These are phyloP conservation scores for Crithidia bombi DNA, from an alignment of 208 protist genomes.

Conservation along the genomic window DNA sequence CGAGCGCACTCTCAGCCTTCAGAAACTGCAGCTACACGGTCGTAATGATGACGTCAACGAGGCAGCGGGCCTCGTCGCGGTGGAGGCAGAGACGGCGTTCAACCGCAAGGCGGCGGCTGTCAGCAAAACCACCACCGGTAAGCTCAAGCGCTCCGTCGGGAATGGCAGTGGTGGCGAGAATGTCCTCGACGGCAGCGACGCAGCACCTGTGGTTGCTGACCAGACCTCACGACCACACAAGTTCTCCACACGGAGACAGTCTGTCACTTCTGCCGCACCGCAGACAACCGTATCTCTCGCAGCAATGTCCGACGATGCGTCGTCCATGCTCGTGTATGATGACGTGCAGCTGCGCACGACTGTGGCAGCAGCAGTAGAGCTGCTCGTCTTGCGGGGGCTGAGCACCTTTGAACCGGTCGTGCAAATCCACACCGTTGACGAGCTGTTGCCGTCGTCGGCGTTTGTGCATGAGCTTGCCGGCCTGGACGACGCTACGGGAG, in stretches of 20 bases:
- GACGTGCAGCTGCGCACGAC: constrained; percentile 24
- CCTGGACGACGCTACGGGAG: neutral
- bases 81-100: neutral
- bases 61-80: neutral
- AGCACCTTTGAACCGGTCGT: constrained; percentile 30
- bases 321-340: constrained; percentile 2
- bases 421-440: constrained; percentile 30
- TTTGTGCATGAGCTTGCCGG: constrained; percentile 29
- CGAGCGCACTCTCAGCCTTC: constrained; percentile 39
- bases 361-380: constrained; percentile 42
- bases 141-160: neutral
- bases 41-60: neutral
- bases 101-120: neutral
- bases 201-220: neutral
- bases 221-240: neutral
- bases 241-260: neutral
- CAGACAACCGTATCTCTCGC: constrained; percentile 2
- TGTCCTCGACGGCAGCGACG: neutral
- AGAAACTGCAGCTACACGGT: neutral
- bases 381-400: constrained; percentile 54
- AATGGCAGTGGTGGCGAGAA: neutral
- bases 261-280: neutral
- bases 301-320: neutral
- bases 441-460: constrained; percentile 27
- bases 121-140: neutral